Base-by-base conservation (phyloP, 2,329 filamentous ascomycete genomes). In the Phoma sp. region DNA sequence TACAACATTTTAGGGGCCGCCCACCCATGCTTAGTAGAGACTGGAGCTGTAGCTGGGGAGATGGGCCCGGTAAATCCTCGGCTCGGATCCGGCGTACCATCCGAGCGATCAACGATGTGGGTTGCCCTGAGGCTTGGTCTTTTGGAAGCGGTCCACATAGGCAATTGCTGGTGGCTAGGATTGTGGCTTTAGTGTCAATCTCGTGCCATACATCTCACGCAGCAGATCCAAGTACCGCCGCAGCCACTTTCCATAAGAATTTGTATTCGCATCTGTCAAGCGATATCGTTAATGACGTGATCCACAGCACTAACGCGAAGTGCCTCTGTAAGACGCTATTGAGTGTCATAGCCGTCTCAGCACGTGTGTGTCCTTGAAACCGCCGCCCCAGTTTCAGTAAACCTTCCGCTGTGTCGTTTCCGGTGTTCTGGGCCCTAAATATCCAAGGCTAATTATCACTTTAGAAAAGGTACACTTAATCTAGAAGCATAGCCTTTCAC, bases 321-420 rank as follows among this genome's bases (percentile, higher is more conserved):
- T 23, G 30, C 25, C 35, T 29, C 27, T 29, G 27, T 29, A 29
- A 29, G 27, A 48, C 46, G 46, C 46, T 49, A 55, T 32, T 11
- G 24, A 49, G 45, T 49, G 52, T 55, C 52, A 49, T 18, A 46
- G 18, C 25, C 45, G 52, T 49, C 52, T 55, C 52, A 42, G 44
- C 36, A 32, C 36, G 52, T 49, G 46, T 47, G 33, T 24, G 4
- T 14, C 7, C 7, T 29, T 46, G 52, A 55, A 55, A 55, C 52
- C 46, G 29, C 41, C 52, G 41, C 36, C 18, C 37, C 9, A 10
- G 9, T 11, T 42, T 27, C 33, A 44, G 23, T 24, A 41, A 55
- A 55, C 41, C 30, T 46, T 55, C 46, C 37, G 29, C n/a, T 24
- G 23, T 45, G 46, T 55, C 7, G 24, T 23, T 36, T 6, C 46